Conservation (phyloP, 177 flowering plant species). For the Vitis hybrid region DNA sequence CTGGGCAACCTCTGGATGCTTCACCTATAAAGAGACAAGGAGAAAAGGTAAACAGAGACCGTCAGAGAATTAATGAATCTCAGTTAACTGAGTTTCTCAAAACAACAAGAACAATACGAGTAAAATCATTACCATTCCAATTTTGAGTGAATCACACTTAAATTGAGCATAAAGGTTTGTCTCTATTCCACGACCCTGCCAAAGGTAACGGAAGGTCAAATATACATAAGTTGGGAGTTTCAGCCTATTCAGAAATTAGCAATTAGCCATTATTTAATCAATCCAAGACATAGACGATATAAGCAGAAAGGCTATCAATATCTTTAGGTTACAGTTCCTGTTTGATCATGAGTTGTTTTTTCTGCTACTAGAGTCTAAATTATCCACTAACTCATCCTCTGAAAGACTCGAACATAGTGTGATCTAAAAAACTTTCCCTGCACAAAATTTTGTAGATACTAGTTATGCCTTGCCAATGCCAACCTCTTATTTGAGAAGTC, state of each 20-base stretch:
- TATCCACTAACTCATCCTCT: too few species aligned
- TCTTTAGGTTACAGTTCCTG: too few species aligned
- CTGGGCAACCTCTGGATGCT: conserved; percentile 97
- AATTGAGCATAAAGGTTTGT: conserved; percentile 96
- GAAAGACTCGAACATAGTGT: too few species aligned
- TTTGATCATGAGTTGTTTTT: too few species aligned
- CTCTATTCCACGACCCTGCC: conserved; percentile 98
- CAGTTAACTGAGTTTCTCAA: not conserved
- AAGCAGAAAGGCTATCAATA: too few species aligned
- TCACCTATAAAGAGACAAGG: conserved; percentile 56
- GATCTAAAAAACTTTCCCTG: too few species aligned
- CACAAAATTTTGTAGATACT: too few species aligned
- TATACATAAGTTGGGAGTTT: not conserved
- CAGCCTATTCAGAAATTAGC: not conserved
- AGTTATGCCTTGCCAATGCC: too few species aligned
- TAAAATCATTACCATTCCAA: conserved; percentile 76
- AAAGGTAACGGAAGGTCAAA: conserved; percentile 8
- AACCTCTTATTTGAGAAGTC: too few species aligned
- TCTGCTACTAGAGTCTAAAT: too few species aligned
- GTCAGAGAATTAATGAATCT: not conserved
- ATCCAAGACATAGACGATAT: too few species aligned
- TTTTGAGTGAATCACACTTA: conserved; percentile 91
- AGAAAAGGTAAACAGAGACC: not conserved
- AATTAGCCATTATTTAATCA: too few species aligned
- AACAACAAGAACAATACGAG: not conserved